Base-by-base conservation (phyloP, 768 basidiomycete genomes). In the Pleurotus pulmonarius region DNA sequence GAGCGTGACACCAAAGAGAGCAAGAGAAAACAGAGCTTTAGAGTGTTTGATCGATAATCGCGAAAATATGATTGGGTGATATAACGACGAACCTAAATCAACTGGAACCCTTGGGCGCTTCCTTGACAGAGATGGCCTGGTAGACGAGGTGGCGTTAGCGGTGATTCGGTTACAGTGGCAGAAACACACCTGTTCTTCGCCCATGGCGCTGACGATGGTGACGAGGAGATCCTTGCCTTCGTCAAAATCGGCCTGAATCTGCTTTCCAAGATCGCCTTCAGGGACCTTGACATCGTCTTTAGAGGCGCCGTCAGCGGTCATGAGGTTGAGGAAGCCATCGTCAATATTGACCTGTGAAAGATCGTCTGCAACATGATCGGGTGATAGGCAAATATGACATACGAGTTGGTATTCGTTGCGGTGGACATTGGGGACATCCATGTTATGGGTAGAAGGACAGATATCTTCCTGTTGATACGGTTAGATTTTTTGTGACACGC, bases 371-470 rank as follows among this genome's bases (percentile, higher is more conserved):
- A 11, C 29, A 34, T 11, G 29, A 34, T 11, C 29, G 29, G 11
- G 29, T 3, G 29, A 11, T 34, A 8, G 54, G 59, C 20, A 46
- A 51, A 59, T 52, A 46, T 20, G 11, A 56, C 80, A 67, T 70
- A 93, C 90, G 69, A 99, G 87, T 67, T 88, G 82, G 82, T 87
- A 98, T 85, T 99, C 97, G 59, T 76, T 81, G 71, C 96, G 91
- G 48, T 25, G 59, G 70, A 99, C 94, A 76, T 97, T 91, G 73
- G 96, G 96, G 67, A 97, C 96, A 64, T 98, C 95, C 92, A 99
- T 94, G 82, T 99, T 99, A 85, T 99, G 97, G 72, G 96, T 99
- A 69, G 94, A 96, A 66, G 93, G 93, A 65, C 71, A 92, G 73
- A 94, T 91, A 82, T 92, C 92, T 84, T 94, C 92, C 90, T 92